Evolutionary conservation across 2,329 filamentous ascomycete species (phyloP).

Genomic region (Sporothrix curviconia): DNA sequence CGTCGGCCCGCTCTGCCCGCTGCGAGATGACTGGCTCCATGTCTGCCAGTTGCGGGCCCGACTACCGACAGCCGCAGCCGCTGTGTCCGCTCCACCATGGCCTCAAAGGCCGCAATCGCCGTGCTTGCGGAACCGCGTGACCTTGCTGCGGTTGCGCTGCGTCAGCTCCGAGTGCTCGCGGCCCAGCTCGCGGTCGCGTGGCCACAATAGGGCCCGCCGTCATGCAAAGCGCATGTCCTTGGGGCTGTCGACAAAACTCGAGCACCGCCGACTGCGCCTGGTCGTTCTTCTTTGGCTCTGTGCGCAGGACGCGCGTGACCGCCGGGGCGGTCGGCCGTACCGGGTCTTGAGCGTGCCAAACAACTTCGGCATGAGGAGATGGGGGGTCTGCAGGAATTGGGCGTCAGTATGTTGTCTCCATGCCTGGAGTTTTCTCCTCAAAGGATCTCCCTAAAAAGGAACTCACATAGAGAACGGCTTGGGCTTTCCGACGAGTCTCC

Average conservation of each 20-base stretch:
- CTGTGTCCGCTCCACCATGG: conserved; percentile 46
- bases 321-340: conserved; percentile 70
- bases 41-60: conserved; percentile 19
- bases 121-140: conserved; percentile 64
- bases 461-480: conserved; percentile 74
- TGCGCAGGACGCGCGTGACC: conserved; percentile 87
- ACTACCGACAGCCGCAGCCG: conserved; percentile 27
- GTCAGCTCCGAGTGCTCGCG: conserved; percentile 64
- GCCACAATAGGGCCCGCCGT: conserved; percentile 84
- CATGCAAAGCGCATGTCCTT: conserved; percentile 89
- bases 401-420: neutral
- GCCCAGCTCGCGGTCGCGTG: conserved; percentile 48
- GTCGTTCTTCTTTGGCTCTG: conserved; percentile 76
- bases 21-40: conserved; percentile 13
- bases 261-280: conserved; percentile 86
- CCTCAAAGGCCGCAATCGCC: conserved; percentile 64
- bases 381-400: conserved; percentile 49
- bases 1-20: conserved; percentile 5
- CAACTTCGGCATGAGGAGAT: conserved; percentile 72
- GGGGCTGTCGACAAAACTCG: conserved; percentile 88
- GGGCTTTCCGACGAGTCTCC: conserved; percentile 66
- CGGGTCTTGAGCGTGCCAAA: conserved; percentile 76
- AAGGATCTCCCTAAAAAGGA: too few relatives aligned
- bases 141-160: conserved; percentile 71
- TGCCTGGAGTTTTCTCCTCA: neutral